Percentiles rank a stretch among this genome's conserved stretches.
Evolutionary conservation across 192 early-diverging fungal genomes (phyloP).

Genomic region (Kickxella alabastrina): DNA sequence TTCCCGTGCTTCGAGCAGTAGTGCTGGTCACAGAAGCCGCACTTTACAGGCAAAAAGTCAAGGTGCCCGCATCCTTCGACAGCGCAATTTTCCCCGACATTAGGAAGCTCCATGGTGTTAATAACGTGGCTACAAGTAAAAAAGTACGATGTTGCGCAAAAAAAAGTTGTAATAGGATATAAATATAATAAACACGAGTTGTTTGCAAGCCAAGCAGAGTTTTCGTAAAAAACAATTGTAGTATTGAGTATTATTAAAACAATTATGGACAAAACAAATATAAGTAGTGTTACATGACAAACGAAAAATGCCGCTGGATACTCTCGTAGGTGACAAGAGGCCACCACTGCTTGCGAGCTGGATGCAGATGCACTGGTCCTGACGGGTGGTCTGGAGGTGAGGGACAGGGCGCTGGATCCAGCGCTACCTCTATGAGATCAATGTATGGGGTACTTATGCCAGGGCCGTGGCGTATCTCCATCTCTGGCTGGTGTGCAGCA

Average conservation of each 20-base stretch:
- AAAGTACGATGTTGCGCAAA: background rate
- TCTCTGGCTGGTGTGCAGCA: background rate
- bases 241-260: too few species aligned
- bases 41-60: conserved; percentile 33
- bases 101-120: conserved; percentile 34
- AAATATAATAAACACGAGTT: too few species aligned
- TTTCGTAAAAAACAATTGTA: too few species aligned
- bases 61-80: conserved; percentile 21
- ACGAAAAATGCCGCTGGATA: conserved; percentile 32
- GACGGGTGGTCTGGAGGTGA: too few species aligned
- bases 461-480: background rate
- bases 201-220: too few species aligned
- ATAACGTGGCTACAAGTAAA: background rate
- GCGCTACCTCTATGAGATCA: conserved; percentile 32
- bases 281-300: conserved; percentile 15
- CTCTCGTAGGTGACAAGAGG: conserved; percentile 31
- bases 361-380: too few species aligned
- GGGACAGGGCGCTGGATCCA: conserved; percentile 23
- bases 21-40: conserved; percentile 14
- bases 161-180: background rate
- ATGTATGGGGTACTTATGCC: conserved; percentile 4
- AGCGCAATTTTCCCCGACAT: conserved; percentile 30
- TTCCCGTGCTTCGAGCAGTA: conserved; percentile 33
- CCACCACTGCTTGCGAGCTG: conserved; percentile 20
- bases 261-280: too few species aligned